Evolutionary conservation across 768 basidiomycete genomes (phyloP), one percentile per base, ranked within the genome.

Genomic region (Leccinum longicurvipes): DNA sequence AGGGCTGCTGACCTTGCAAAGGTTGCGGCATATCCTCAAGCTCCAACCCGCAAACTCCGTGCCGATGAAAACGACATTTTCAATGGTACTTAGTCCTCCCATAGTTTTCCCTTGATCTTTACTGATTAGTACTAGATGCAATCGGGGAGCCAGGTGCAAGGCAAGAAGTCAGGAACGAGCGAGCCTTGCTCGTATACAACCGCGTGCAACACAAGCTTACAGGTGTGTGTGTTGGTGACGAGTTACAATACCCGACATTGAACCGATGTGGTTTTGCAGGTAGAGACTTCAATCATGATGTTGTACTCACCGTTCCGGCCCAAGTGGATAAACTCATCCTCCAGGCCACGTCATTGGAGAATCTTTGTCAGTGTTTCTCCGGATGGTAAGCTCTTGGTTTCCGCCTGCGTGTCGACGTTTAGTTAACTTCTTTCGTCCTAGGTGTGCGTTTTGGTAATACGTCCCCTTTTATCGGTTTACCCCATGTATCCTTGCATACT

Each of bases 151-250:
- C 76, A 42, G 79, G 80, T 69, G 85, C 82, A 53, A 79, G 76
- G 60, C 89, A 84, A 70, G 97, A 98, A 73, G 85, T 92, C 55
- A 87, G 93, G 60, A 98, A 98, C 64, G 89, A 91, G 63, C 81
- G 89, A 39, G 97, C 96, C 0, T 71, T 98, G 19, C 83, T 85
- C 47, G 97, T 98, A 28, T 95, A 95, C 70, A 93, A 93, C 62
- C 88, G 97, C 41, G 95, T 99, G 7, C 87, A 95, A 68, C 81
- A 95, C 68, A 99, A 99, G 74, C 79, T 99, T 54, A 97, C 91
- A 52, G 93, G 92, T 89, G 58, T 55, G 78, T 70, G 21, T 45
- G 15, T 24, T 45, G 2, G 32, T 39, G 2, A 27, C 15, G 17
- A 48, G 15, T 15, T 5, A 44, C 24, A 24, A 29, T 31, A 12